Evolutionary conservation across 371 early-diverging fungal species (phyloP).

Genomic region (Lichtheimia ornata): DNA sequence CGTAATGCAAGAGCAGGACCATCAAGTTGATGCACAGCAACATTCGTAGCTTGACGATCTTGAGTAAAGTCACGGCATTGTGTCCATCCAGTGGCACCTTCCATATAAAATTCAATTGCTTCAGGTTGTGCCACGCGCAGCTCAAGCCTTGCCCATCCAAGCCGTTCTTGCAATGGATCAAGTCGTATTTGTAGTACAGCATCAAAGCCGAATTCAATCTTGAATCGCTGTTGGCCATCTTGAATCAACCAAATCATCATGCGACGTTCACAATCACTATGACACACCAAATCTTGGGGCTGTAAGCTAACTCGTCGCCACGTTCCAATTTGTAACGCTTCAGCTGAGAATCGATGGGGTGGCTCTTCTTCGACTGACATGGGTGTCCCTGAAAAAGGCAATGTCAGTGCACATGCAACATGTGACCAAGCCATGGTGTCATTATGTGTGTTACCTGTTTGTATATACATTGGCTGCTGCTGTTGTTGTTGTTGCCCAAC

Average conservation of each 20-base stretch:
- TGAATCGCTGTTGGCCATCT: constrained; percentile 67
- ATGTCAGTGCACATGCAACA: no score
- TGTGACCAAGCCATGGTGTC: no score
- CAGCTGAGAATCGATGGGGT: constrained; percentile 40
- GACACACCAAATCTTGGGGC: constrained; percentile 59
- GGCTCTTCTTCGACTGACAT: constrained; percentile 24
- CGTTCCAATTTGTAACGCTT: constrained; percentile 72
- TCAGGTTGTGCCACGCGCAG: constrained; percentile 29
- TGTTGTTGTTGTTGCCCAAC: constrained; percentile 7
- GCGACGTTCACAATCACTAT: constrained; percentile 53
- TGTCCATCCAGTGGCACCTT: constrained; percentile 51
- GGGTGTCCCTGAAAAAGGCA: constrained; percentile 19
- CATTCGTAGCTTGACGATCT: constrained; percentile 60
- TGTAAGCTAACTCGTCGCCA: constrained; percentile 73
- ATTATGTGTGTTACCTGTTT: no score
- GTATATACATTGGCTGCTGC: not conserved
- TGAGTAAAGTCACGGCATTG: constrained; percentile 81
- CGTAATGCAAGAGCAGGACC: constrained; percentile 41
- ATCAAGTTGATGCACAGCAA: constrained; percentile 34
- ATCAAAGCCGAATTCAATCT: constrained; percentile 67
- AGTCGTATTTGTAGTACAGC: constrained; percentile 55
- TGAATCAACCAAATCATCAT: constrained; percentile 69
- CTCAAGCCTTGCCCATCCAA: constrained; percentile 41
- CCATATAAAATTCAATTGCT: constrained; percentile 63
- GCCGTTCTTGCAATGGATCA: constrained; percentile 27